These are phyloP conservation scores for Cynara cardunculus DNA, from an alignment of 129 eudicot genomes.

Conservation along the genomic window DNA sequence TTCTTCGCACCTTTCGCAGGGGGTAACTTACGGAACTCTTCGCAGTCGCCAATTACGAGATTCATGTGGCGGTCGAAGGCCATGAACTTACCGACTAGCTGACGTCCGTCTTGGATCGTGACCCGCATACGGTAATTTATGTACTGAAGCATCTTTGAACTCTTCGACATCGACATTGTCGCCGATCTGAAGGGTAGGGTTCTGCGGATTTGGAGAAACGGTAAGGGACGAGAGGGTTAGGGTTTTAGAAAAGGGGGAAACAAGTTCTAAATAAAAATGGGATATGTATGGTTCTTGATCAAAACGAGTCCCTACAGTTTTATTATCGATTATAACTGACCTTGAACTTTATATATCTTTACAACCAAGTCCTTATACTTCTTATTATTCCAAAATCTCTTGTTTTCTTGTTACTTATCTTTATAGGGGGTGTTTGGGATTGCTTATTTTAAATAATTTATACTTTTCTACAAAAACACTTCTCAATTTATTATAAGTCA, in stretches of 20 bases:
- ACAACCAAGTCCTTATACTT: slow-evolving; percentile 10
- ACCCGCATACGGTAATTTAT: slow-evolving; percentile 92
- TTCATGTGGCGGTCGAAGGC: slow-evolving; percentile 99
- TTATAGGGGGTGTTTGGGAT: no score
- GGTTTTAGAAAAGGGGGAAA: slow-evolving; percentile 29
- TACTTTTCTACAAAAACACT: no score
- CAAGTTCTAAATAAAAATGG: neutral
- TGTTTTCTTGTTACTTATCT: no score
- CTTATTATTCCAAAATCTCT: neutral
- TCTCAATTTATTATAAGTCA: no score
- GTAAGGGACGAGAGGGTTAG: slow-evolving; percentile 18
- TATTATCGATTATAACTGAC: neutral
- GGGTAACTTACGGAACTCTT: slow-evolving; percentile 86
- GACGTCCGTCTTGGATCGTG: slow-evolving; percentile 94
- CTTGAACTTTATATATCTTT: neutral
- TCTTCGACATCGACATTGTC: slow-evolving; percentile 94
- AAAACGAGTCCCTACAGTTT: neutral
- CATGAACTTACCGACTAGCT: slow-evolving; percentile 91
- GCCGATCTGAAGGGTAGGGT: slow-evolving; percentile 13
- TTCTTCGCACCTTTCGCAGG: slow-evolving; percentile 64
- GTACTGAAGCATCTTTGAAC: slow-evolving; percentile 90
- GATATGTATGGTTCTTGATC: neutral
- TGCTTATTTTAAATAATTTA: no score
- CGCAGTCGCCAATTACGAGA: slow-evolving; percentile 97
- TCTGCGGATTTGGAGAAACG: neutral